phyloP scores from a whole-genome alignment of 352 stramenopile species.

The Phytophthora chlamydospora region DNA sequence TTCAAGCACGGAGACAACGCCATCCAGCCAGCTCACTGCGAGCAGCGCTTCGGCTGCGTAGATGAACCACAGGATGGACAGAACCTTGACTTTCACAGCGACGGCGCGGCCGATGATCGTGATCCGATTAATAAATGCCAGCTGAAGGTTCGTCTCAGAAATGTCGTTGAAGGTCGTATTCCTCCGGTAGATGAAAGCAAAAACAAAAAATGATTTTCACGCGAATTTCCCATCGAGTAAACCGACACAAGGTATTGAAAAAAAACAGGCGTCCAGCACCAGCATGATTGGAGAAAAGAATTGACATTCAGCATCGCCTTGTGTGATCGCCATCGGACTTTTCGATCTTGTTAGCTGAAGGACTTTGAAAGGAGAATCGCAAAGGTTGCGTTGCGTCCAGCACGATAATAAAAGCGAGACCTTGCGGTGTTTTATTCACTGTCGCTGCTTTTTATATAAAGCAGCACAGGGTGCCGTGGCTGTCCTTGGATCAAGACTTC shows the following conservation, averaged over 20 bases:
- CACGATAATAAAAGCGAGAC: no score
- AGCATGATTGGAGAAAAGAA: constrained; percentile 42
- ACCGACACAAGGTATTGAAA: constrained; percentile 46
- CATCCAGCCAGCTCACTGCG: constrained; percentile 14
- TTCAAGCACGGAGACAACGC: constrained; percentile 3
- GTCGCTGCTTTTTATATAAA: no score
- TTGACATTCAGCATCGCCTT: constrained; percentile 8
- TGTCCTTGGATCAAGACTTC: no score
- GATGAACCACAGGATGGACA: constrained; percentile 32
- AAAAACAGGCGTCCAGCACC: constrained; percentile 36
- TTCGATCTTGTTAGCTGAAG: no score
- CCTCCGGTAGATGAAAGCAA: no score
- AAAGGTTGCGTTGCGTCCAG: no score
- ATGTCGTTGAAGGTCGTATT: constrained; percentile 38
- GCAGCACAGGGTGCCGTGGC: no score
- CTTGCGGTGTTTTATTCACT: no score
- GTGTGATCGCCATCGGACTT: constrained; percentile 19
- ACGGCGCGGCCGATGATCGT: constrained; percentile 40
- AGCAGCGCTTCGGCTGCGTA: constrained; percentile 31
- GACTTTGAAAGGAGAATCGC: no score
- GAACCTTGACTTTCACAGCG: constrained; percentile 31
- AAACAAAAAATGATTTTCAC: no score
- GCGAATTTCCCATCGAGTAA: constrained; percentile 39
- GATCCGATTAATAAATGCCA: constrained; percentile 52
- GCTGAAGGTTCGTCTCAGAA: constrained; percentile 38